A percentile compares a stretch with the other conserved stretches of the same genome.
These are phyloP conservation scores for Gossypium rotundifolium DNA, from an alignment of 345 rosid species.

Conservation along the genomic window DNA sequence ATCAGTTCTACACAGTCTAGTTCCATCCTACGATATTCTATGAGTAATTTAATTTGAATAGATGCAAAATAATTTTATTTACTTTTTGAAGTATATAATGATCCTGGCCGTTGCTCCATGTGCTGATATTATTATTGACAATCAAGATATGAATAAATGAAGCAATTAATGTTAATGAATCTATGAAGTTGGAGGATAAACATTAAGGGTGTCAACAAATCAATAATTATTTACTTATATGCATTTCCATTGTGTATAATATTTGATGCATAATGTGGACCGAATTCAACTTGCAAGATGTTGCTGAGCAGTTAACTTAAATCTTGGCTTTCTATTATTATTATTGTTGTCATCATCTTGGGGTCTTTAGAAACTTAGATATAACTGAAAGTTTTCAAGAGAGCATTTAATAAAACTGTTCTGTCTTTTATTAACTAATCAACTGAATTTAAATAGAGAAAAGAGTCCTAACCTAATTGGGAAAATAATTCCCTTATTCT, in stretches of 20 bases:
- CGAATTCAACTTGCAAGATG: not conserved
- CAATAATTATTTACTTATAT: not conserved
- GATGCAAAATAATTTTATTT: not conserved
- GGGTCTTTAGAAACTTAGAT: not conserved
- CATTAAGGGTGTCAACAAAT: not conserved
- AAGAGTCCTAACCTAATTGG: too few relatives aligned
- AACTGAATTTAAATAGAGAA: too few relatives aligned
- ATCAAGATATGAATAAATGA: conserved; percentile 2
- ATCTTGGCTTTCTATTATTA: not conserved
- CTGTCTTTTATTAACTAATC: too few relatives aligned
- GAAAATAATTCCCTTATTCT: too few relatives aligned
- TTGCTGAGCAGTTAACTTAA: not conserved
- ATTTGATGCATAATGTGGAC: not conserved
- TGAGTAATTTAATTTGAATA: not conserved
- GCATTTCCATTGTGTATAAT: not conserved
- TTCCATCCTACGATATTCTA: not conserved
- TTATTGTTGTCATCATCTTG: not conserved
- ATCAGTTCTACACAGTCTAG: not conserved
- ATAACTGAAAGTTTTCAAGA: too few relatives aligned
- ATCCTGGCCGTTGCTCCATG: not conserved
- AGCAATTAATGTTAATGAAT: not conserved
- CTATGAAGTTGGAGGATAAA: not conserved
- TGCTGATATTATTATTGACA: not conserved
- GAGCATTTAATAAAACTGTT: too few relatives aligned
- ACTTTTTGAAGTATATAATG: not conserved